These are phyloP conservation scores for Metschnikowia hibisci DNA, from an alignment of 805 yeast genomes.

Conservation along the genomic window DNA sequence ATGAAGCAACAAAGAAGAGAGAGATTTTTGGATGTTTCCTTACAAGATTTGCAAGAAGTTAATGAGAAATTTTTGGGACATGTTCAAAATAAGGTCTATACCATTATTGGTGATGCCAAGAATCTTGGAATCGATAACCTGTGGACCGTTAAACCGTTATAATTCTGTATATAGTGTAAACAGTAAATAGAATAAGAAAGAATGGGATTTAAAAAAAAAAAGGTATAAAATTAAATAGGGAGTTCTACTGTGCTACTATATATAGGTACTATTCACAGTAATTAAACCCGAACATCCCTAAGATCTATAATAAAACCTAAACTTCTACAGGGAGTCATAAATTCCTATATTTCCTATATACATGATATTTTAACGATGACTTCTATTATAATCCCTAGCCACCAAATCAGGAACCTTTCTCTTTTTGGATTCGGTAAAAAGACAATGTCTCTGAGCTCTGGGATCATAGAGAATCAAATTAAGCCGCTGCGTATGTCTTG, in stretches of 20 bases:
- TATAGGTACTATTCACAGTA: no score
- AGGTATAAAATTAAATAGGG: no score
- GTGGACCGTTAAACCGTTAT: constrained; percentile 19
- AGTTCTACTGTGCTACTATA: no score
- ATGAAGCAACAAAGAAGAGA: constrained; percentile 80
- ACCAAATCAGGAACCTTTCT: constrained; percentile 62
- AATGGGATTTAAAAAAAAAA: no score
- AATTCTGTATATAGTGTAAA: not conserved
- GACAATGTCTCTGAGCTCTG: constrained; percentile 79
- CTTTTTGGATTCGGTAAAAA: constrained; percentile 84
- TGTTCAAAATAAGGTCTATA: constrained; percentile 23
- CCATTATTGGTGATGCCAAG: constrained; percentile 46
- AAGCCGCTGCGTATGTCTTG: constrained; percentile 75
- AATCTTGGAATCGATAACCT: constrained; percentile 19
- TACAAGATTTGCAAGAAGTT: constrained; percentile 57
- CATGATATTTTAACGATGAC: constrained; percentile 13
- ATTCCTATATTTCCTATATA: constrained; percentile 12
- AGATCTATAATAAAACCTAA: no score
- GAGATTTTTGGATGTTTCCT: constrained; percentile 60
- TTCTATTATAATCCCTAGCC: constrained; percentile 34
- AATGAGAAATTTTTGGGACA: constrained; percentile 60
- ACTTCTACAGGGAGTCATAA: no score
- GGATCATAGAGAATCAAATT: constrained; percentile 53
- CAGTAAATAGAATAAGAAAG: not conserved
- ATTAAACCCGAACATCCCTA: no score